These are phyloP conservation scores for Sesbania bispinosa DNA, from an alignment of 306 rosid genomes.

Conservation along the genomic window DNA sequence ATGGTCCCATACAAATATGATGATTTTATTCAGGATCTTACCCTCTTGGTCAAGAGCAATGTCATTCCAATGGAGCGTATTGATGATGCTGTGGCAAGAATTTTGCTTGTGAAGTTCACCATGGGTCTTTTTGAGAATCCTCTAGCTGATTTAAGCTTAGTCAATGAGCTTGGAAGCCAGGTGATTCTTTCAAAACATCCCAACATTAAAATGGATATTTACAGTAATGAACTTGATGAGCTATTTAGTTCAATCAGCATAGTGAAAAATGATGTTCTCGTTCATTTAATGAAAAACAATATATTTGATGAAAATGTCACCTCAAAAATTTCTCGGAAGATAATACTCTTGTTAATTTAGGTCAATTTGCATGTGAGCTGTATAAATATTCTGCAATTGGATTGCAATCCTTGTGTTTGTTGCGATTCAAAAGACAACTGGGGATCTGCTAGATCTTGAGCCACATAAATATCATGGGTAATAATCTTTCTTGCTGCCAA, in stretches of 20 bases:
- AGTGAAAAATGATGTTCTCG: neutral
- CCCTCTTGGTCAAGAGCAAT: slow-evolving; percentile 63
- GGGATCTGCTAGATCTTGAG: no score
- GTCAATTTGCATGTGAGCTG: neutral
- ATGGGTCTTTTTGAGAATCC: slow-evolving; percentile 95
- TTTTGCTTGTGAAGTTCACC: slow-evolving; percentile 82
- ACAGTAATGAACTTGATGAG: neutral
- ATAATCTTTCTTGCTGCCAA: no score
- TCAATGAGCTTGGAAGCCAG: slow-evolving; percentile 94
- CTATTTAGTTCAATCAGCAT: neutral
- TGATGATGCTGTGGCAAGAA: slow-evolving; percentile 85
- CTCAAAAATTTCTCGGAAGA: neutral
- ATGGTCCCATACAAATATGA: slow-evolving; percentile 73
- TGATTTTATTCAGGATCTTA: slow-evolving; percentile 76
- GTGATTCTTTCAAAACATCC: slow-evolving; percentile 34
- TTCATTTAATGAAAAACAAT: neutral
- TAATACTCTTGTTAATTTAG: neutral
- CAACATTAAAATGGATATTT: slow-evolving; percentile 1
- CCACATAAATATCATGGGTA: no score
- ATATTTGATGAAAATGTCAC: neutral
- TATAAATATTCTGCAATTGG: neutral
- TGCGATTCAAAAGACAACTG: no score
- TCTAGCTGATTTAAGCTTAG: slow-evolving; percentile 77
- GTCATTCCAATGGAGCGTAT: slow-evolving; percentile 79
- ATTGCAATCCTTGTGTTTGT: no score